Base-by-base conservation (phyloP, 1,284 basidiomycete genomes). In the Sphaerobolus stellatus region DNA sequence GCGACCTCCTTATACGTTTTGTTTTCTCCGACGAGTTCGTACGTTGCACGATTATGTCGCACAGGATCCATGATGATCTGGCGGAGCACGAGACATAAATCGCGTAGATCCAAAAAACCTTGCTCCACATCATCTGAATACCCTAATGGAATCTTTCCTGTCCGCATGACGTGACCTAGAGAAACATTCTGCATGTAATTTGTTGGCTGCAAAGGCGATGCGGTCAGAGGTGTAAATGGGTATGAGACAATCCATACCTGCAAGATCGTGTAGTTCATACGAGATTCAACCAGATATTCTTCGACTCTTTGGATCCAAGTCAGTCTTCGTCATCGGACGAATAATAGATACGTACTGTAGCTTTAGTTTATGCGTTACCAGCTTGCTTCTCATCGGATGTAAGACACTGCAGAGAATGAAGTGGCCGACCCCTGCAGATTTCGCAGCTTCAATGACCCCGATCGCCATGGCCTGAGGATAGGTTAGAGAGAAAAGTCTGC, bases 361-460 rank as follows among this genome's bases (percentile, higher is more conserved):
- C 55, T 72, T 72, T 13, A 61, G 59, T 46, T 65, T 63, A 56
- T 72, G 70, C 56, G 71, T 68, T 34, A 67, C 50, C 46, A 71
- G 56, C 60, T 70, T 67, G 27, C 62, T 62, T 16, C 71, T 56
- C 43, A 68, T 61, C 4, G 68, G 66, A 45, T 67, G 65, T 25
- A 70, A 57, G 36, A 71, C 68, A 56, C 70, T 69, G 61, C 67
- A 70, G 54, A 70, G 74, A 36, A 76, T 68, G 46, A 75, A 68
- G 57, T 75, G 72, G 58, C 71, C 62, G 28, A 74, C 71, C 30
- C 69, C 69, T 16, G 66, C 68, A 11, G 58, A 59, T 45, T 62
- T 63, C 1, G 72, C 69, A 1, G 71, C 71, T 25, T 74, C 69
- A n/a, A 72, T 69, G 40, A 74, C 59, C 14, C 67, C 69, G 34